Conservation (phyloP, 2,329 filamentous ascomycete species). For the Botryotinia globosa region DNA sequence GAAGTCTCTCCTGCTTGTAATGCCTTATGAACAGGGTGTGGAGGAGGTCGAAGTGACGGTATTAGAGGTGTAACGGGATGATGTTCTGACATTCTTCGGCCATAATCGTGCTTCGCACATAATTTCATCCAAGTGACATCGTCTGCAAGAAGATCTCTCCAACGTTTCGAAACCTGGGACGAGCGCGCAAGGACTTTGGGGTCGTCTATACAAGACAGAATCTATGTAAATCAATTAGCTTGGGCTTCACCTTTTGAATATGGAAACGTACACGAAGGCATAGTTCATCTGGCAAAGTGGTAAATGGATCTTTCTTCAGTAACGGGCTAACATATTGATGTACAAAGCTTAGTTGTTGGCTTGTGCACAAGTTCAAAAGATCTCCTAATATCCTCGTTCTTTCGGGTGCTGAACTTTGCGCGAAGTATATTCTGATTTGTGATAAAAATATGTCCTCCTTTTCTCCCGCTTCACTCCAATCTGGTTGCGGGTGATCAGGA, state of each 20-base stretch:
- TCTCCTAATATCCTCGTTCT: constrained; percentile 81
- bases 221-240: constrained; percentile 48
- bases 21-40: constrained; percentile 32
- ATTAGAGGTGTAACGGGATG: constrained; percentile 29
- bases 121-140: constrained; percentile 98
- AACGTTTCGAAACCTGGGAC: constrained; percentile 92
- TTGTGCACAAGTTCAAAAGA: constrained; percentile 89
- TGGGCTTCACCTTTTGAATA: neutral
- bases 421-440: constrained; percentile 77
- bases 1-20: constrained; percentile 22
- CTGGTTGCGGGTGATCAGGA: constrained; percentile 58
- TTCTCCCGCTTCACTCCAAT: constrained; percentile 75
- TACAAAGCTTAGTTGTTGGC: constrained; percentile 91
- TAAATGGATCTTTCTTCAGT: constrained; percentile 95
- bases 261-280: constrained; percentile 70
- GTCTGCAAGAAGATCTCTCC: constrained; percentile 89
- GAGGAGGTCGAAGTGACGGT: constrained; percentile 32
- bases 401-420: constrained; percentile 70
- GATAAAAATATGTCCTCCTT: constrained; percentile 81
- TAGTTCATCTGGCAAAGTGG: constrained; percentile 85
- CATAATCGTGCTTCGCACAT: constrained; percentile 93
- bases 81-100: constrained; percentile 50
- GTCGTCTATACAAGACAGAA: constrained; percentile 95
- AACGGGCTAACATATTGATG: constrained; percentile 93
- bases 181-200: constrained; percentile 89